A percentile compares a stretch with the other conserved stretches of the same genome.
These are phyloP conservation scores for Nothophoma quercina DNA, from an alignment of 2,329 filamentous ascomycete species.

Conservation along the genomic window DNA sequence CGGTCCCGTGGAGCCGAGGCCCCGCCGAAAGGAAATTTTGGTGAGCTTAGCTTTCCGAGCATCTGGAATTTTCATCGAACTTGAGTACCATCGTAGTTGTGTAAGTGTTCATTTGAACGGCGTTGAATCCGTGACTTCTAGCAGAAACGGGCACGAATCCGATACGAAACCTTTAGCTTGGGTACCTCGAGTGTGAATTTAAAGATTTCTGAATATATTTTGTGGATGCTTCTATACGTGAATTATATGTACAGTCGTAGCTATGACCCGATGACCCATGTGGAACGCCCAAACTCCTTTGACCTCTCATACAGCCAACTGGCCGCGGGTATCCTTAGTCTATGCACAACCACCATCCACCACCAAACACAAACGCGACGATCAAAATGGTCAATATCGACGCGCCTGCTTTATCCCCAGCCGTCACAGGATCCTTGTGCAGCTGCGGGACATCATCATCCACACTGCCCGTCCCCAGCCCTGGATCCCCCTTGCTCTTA, in stretches of 20 bases:
- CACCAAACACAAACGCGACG: slow-evolving; percentile 21
- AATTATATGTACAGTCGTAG: no score
- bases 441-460: slow-evolving; percentile 29
- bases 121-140: no score
- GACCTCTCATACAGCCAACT: neutral
- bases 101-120: no score
- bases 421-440: slow-evolving; percentile 36
- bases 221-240: no score
- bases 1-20: neutral
- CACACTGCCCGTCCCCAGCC: slow-evolving; percentile 45
- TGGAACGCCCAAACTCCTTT: neutral
- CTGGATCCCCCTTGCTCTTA: slow-evolving; percentile 56
- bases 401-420: slow-evolving; percentile 53
- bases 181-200: no score
- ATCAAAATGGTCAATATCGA: slow-evolving; percentile 52
- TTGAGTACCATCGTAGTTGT: no score
- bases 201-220: no score
- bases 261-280: no score
- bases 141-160: no score
- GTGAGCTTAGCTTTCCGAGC: neutral
- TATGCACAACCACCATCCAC: slow-evolving; percentile 34
- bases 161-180: no score
- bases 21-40: neutral
- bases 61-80: no score
- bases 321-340: slow-evolving; percentile 4